Evolutionary conservation across 1,139 yeast genomes (phyloP).

Genomic region (Taphrina flavorubra): DNA sequence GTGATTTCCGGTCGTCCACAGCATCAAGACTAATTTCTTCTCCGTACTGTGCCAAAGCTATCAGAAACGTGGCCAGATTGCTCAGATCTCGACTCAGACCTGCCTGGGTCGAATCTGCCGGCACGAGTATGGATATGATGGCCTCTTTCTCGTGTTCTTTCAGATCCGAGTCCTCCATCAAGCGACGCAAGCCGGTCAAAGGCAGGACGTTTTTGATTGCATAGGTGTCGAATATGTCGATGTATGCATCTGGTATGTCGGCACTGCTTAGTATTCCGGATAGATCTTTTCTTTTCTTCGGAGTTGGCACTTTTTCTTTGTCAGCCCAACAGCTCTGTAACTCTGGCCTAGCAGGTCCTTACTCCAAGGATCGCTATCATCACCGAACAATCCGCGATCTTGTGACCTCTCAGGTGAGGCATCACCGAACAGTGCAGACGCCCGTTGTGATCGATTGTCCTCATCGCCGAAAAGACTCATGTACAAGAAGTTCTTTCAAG

Average conservation of each 20-base stretch:
- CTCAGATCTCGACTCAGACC: conserved; percentile 48
- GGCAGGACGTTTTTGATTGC: conserved; percentile 18
- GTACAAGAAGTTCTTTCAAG: background rate
- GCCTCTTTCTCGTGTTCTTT: conserved; percentile 17
- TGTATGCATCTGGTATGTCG: conserved; percentile 18
- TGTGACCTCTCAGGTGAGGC: background rate
- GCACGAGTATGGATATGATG: conserved; percentile 21
- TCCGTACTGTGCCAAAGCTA: conserved; percentile 52
- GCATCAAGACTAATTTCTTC: conserved; percentile 50
- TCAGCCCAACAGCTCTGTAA: background rate
- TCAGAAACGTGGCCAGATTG: conserved; percentile 52
- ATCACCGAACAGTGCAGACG: conserved; percentile 12
- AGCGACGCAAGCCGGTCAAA: conserved; percentile 11
- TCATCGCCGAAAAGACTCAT: conserved; percentile 39
- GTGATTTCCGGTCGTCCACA: conserved; percentile 47
- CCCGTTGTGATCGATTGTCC: conserved; percentile 9
- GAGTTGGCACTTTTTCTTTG: conserved; percentile 18
- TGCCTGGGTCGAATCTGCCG: conserved; percentile 41
- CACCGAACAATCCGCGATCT: conserved; percentile 29
- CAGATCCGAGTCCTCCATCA: conserved; percentile 20
- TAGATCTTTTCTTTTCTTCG: conserved; percentile 15
- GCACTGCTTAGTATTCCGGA: background rate
- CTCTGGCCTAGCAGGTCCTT: background rate
- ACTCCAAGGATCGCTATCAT: conserved; percentile 38
- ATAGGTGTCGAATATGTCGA: conserved; percentile 21